Evolutionary conservation across 1,139 yeast species (phyloP).

Genomic region (Protomyces macrosporus): DNA sequence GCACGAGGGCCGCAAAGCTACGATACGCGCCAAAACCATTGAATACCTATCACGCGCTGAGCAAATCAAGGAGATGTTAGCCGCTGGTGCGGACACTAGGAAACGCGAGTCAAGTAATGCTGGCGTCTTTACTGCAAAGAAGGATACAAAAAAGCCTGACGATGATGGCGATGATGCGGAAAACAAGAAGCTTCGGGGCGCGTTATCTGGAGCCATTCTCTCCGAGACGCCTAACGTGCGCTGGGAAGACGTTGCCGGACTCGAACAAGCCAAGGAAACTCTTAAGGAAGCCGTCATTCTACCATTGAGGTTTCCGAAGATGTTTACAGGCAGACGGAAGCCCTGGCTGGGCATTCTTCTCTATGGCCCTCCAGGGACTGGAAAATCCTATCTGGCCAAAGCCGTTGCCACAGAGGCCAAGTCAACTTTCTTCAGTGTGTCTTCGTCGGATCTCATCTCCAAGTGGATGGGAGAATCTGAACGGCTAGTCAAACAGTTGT

Average conservation of each 20-base stretch:
- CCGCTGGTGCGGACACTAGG: constrained; percentile 46
- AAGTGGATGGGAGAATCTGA: constrained; percentile 97
- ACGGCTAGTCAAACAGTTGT: constrained; percentile 76
- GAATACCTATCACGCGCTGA: constrained; percentile 93
- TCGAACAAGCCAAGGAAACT: constrained; percentile 93
- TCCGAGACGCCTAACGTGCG: constrained; percentile 87
- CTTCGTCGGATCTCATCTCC: constrained; percentile 88
- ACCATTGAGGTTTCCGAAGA: constrained; percentile 90
- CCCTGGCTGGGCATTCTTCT: constrained; percentile 88
- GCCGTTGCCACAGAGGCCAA: constrained; percentile 99
- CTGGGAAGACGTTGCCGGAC: constrained; percentile 96
- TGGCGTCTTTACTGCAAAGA: constrained; percentile 57
- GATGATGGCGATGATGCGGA: constrained; percentile 53
- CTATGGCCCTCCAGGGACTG: constrained; percentile 99
- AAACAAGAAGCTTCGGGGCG: constrained; percentile 81
- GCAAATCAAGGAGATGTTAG: constrained; percentile 84
- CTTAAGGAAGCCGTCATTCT: constrained; percentile 93
- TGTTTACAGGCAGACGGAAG: constrained; percentile 88
- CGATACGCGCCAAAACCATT: constrained; percentile 80
- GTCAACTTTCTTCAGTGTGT: constrained; percentile 90
- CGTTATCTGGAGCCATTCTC: constrained; percentile 70
- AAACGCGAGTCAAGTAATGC: constrained; percentile 43
- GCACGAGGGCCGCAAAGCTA: constrained; percentile 79
- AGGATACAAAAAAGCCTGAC: constrained; percentile 35
- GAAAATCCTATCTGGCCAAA: constrained; percentile 92